These are phyloP conservation scores for Sodiomyces alkalinus DNA, from an alignment of 2,329 filamentous ascomycete species.

Conservation along the genomic window DNA sequence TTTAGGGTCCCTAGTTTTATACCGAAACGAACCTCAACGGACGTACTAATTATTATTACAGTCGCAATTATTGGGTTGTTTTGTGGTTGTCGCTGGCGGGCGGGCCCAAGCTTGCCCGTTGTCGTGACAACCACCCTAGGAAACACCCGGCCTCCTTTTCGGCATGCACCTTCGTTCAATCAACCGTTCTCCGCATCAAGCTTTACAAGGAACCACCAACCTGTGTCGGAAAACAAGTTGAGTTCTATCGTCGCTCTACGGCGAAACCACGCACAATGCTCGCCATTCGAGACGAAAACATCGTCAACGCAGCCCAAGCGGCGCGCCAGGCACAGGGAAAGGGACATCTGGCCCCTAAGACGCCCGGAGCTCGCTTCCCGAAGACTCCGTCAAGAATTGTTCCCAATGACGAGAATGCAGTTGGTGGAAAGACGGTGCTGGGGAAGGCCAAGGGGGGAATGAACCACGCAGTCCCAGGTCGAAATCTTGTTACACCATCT, in stretches of 20 bases:
- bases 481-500: constrained; percentile 8
- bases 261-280: constrained; percentile 5
- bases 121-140: not conserved
- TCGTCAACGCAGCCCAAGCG: constrained; percentile 8
- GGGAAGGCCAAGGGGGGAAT: constrained; percentile 31
- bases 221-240: too few relatives aligned
- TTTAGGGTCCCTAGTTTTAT: too few relatives aligned
- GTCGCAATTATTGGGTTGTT: too few relatives aligned
- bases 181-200: too few relatives aligned
- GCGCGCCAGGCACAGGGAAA: constrained; percentile 8
- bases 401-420: constrained; percentile 73
- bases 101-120: too few relatives aligned
- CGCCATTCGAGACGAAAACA: constrained; percentile 8
- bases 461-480: constrained; percentile 6
- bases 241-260: constrained; percentile 25
- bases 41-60: too few relatives aligned
- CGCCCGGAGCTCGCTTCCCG: constrained; percentile 57
- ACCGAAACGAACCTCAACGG: too few relatives aligned
- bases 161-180: too few relatives aligned
- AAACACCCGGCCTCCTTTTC: not conserved
- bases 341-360: constrained; percentile 49
- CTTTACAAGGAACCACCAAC: constrained; percentile 58
- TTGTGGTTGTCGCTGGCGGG: too few relatives aligned
- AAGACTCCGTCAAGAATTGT: constrained; percentile 72
- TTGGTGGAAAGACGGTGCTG: constrained; percentile 42